Conservation (phyloP, 371 early-diverging fungal genomes). For the Fennellomyces sp. region DNA sequence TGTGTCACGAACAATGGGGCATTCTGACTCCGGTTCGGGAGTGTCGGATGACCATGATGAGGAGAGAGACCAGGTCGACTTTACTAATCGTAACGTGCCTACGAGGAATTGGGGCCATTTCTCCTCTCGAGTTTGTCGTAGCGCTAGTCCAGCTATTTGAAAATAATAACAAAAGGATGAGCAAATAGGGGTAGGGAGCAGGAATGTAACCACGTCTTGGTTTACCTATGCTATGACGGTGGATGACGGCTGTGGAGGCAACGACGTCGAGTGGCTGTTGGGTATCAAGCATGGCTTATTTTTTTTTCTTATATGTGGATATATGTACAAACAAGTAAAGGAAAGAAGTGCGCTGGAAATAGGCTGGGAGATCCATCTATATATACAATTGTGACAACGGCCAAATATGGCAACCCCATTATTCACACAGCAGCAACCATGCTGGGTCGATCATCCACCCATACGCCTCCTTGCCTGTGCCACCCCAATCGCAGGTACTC, state of each 20-base stretch:
- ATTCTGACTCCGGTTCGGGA: conserved; percentile 12
- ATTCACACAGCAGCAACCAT: neutral
- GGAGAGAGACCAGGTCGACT: conserved; percentile 7
- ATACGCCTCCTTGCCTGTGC: neutral
- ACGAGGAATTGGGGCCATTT: conserved; percentile 7
- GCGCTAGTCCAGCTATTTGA: neutral
- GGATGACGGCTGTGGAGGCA: neutral
- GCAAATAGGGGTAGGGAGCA: no score
- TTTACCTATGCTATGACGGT: neutral
- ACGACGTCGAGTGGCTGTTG: neutral
- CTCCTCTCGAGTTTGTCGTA: neutral
- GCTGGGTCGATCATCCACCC: neutral
- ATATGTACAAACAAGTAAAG: neutral
- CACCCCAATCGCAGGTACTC: no score
- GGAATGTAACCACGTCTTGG: no score
- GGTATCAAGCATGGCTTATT: neutral
- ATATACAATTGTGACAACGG: conserved; percentile 1
- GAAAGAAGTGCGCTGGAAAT: neutral
- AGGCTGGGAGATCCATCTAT: neutral
- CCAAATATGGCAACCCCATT: neutral
- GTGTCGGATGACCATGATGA: conserved; percentile 6
- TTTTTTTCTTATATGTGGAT: no score
- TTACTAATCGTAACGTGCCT: conserved; percentile 4
- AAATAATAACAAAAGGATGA: neutral
- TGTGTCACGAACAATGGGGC: neutral